Conservation (phyloP, 768 basidiomycete species). For the Lactifluus piperatus region DNA sequence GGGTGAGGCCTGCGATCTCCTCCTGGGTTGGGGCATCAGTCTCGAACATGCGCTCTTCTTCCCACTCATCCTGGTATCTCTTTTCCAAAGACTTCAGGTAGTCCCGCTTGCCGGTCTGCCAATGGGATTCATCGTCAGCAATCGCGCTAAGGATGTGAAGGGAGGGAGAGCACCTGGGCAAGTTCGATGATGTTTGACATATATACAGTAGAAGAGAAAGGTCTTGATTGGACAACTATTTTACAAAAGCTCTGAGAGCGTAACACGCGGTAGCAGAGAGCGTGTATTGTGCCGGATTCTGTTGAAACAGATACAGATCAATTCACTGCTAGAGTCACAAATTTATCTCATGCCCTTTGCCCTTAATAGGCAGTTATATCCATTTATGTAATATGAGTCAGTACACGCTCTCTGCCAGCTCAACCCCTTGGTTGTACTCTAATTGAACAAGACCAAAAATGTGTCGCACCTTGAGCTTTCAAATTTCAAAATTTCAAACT, state of each 20-base stretch:
- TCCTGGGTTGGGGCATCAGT: constrained; percentile 67
- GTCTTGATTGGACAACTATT: constrained; percentile 18
- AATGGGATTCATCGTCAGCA: neutral
- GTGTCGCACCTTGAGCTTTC: too few species aligned
- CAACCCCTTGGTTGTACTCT: too few species aligned
- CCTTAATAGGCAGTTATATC: constrained; percentile 1
- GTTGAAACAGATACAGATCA: constrained; percentile 9
- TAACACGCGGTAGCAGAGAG: constrained; percentile 11
- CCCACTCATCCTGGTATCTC: constrained; percentile 80
- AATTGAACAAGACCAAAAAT: too few species aligned
- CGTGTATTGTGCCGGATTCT: constrained; percentile 10
- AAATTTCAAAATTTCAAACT: too few species aligned
- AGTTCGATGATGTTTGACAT: constrained; percentile 26
- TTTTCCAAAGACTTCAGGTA: constrained; percentile 73
- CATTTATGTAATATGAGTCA: neutral
- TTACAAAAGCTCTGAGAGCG: constrained; percentile 20
- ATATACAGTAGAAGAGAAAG: neutral
- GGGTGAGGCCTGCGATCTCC: constrained; percentile 54
- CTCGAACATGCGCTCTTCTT: constrained; percentile 70
- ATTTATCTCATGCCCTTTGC: neutral
- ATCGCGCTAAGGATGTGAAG: neutral
- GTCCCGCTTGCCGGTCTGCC: constrained; percentile 91
- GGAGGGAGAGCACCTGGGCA: constrained; percentile 24
- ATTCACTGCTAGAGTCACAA: constrained; percentile 5
- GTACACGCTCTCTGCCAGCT: too few species aligned